Conservation (phyloP, 352 stramenopile species). For the Globisporangium okanoganense region DNA sequence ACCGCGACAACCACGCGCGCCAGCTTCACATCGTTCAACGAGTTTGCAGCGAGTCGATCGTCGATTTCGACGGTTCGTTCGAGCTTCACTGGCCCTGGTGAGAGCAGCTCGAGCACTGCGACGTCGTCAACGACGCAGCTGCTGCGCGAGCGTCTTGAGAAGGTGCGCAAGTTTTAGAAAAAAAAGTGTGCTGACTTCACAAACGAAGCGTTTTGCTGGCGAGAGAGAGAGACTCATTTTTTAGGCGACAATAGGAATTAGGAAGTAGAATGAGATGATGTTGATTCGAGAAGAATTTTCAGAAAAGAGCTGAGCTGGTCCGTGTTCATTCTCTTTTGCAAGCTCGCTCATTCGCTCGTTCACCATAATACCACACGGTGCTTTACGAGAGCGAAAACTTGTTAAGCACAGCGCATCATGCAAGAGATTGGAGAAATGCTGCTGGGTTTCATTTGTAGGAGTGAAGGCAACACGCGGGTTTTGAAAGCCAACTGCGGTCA, state of each 20-base stretch:
- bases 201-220: too few relatives aligned
- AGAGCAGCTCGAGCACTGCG: neutral
- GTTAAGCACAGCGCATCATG: too few relatives aligned
- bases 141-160: constrained; percentile 21
- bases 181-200: neutral
- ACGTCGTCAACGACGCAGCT: constrained; percentile 19
- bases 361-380: too few relatives aligned
- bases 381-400: too few relatives aligned
- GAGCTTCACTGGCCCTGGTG: constrained; percentile 8
- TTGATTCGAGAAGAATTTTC: too few relatives aligned
- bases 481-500: too few relatives aligned
- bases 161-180: constrained; percentile 20
- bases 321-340: too few relatives aligned
- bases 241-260: neutral
- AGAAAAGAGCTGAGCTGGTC: too few relatives aligned
- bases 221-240: neutral
- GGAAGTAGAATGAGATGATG: neutral
- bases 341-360: too few relatives aligned
- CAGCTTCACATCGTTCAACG: constrained; percentile 48
- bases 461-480: too few relatives aligned
- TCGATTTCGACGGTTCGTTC: constrained; percentile 6
- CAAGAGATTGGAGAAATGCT: too few relatives aligned
- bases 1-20: constrained; percentile 23
- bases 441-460: too few relatives aligned
- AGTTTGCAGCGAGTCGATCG: constrained; percentile 28